Conservation (phyloP, 1,284 basidiomycete genomes). For the Cronartium quercuum region DNA sequence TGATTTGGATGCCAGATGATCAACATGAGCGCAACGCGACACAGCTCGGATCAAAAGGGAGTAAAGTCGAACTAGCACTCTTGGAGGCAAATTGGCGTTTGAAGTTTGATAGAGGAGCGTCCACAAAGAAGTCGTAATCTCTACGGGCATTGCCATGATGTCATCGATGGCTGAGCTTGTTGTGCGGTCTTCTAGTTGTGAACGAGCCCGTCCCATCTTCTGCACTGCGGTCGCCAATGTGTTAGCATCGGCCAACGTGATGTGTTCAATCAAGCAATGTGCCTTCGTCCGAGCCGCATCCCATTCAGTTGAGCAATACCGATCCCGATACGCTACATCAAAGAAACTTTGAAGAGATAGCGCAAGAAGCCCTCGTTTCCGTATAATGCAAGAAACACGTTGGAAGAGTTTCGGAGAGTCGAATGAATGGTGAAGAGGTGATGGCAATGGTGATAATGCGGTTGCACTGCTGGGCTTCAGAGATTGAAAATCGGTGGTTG, state of each 20-base stretch:
- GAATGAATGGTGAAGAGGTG: not conserved
- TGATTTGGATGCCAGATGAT: slow-evolving; percentile 8
- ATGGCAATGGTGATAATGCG: not conserved
- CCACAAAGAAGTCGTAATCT: slow-evolving; percentile 26
- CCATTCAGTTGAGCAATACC: not conserved
- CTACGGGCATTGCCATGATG: not conserved
- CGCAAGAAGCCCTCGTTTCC: not conserved
- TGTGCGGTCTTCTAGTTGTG: not conserved
- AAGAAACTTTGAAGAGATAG: slow-evolving; percentile 24
- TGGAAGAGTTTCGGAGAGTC: too few species aligned
- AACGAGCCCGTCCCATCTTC: slow-evolving; percentile 10
- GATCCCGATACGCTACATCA: slow-evolving; percentile 15
- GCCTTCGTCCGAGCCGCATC: not conserved
- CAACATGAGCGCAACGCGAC: slow-evolving; percentile 35
- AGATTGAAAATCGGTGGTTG: not conserved
- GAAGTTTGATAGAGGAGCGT: slow-evolving; percentile 13
- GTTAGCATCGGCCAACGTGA: slow-evolving; percentile 4
- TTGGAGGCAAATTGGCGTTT: slow-evolving; percentile 13
- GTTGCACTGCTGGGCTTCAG: not conserved
- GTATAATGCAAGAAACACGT: not conserved
- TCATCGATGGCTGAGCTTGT: not conserved
- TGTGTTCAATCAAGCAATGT: slow-evolving; percentile 11
- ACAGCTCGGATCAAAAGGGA: slow-evolving; percentile 26
- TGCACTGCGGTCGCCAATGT: not conserved
- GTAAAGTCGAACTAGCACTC: slow-evolving; percentile 4